Evolutionary conservation across 2,329 filamentous ascomycete species (phyloP).

Genomic region (Aspergillus sp.): DNA sequence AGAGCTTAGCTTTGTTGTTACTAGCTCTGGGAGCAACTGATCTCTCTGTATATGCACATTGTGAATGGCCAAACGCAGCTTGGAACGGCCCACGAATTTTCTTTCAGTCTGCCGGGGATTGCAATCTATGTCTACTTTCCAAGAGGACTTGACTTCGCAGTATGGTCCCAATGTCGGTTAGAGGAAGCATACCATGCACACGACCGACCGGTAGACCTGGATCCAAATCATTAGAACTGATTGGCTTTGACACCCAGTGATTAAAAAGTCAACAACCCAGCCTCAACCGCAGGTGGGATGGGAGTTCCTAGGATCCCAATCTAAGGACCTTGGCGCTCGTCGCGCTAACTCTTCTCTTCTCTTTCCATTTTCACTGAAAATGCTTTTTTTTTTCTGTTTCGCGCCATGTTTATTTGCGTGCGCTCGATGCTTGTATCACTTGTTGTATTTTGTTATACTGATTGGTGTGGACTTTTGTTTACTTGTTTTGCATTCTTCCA

Average conservation of each 20-base stretch:
- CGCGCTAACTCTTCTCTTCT: neutral
- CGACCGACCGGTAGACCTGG: neutral
- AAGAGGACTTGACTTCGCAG: neutral
- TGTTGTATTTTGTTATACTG: slow-evolving; percentile 2
- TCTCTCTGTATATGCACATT: neutral
- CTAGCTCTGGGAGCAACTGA: neutral
- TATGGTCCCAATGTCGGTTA: neutral
- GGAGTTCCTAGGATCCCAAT: too few relatives aligned
- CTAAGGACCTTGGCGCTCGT: neutral
- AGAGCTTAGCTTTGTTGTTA: neutral
- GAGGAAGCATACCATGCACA: slow-evolving; percentile 4
- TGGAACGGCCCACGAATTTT: neutral
- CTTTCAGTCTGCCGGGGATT: slow-evolving; percentile 3
- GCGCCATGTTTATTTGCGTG: neutral
- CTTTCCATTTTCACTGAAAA: neutral
- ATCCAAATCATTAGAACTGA: neutral
- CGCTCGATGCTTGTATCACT: slow-evolving; percentile 4
- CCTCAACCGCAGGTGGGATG: neutral
- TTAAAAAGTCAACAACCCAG: neutral
- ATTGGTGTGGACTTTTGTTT: neutral
- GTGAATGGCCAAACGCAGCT: slow-evolving; percentile 1
- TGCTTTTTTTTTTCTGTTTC: neutral
- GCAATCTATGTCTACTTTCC: slow-evolving; percentile 1
- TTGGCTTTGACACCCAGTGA: neutral
- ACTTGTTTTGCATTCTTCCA: neutral